These are phyloP conservation scores for Cyanophora paradoxa DNA, from an alignment of 78 protist species.

Conservation along the genomic window DNA sequence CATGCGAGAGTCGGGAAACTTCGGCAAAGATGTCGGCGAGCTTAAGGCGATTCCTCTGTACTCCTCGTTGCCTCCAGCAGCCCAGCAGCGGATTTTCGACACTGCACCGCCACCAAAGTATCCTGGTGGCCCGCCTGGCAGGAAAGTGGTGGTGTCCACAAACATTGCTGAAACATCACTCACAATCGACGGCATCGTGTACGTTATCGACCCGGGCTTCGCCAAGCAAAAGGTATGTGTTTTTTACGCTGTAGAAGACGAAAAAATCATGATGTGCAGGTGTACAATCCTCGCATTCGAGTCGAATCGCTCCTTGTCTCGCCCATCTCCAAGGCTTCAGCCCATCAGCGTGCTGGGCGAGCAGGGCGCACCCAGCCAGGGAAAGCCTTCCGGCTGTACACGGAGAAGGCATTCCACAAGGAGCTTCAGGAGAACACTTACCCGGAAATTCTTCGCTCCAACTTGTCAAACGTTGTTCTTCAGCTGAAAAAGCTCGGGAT, in stretches of 20 bases:
- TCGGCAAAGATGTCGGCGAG: conserved; percentile 15
- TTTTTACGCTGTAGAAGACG: background rate
- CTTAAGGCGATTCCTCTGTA: conserved; percentile 81
- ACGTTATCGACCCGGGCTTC: conserved; percentile 99
- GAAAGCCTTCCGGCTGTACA: conserved; percentile 74
- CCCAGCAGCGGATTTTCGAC: conserved; percentile 78
- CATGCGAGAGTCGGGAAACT: no score
- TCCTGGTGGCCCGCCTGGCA: conserved; percentile 54
- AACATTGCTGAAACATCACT: conserved; percentile 99
- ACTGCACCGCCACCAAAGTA: conserved; percentile 35
- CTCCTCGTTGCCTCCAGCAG: conserved; percentile 88
- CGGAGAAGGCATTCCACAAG: conserved; percentile 42
- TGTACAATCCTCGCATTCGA: conserved; percentile 95
- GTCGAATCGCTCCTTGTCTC: conserved; percentile 94
- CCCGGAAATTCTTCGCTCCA: conserved; percentile 96
- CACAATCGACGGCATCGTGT: conserved; percentile 99
- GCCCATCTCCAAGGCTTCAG: conserved; percentile 85
- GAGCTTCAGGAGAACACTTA: conserved; percentile 81
- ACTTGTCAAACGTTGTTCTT: conserved; percentile 69
- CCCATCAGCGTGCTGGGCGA: conserved; percentile 99
- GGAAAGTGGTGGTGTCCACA: conserved; percentile 93
- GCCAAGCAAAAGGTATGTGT: conserved; percentile 80
- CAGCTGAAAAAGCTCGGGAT: conserved; percentile 87
- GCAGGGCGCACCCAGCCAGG: conserved; percentile 99
- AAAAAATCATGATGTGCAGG: background rate